Evolutionary conservation across 495 filamentous ascomycete species (phyloP), one percentile per base, ranked within the genome.

Genomic region (Sabuloglossum arenarium): DNA sequence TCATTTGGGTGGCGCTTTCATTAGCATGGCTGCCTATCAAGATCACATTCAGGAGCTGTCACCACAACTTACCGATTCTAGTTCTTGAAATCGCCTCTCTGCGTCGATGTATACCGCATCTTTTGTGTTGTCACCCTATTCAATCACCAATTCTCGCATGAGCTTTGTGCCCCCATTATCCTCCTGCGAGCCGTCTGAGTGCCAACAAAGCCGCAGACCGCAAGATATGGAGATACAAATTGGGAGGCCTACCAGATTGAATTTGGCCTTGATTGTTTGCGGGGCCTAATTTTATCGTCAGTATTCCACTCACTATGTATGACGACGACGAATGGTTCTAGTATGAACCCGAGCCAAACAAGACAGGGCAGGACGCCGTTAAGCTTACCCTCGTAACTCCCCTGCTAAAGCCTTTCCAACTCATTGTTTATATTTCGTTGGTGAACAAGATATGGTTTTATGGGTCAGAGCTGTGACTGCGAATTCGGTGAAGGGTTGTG

Each of bases 321-420:
- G 39, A 43, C 39, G 39, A 43, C n/a, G 39, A 21, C 34, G n/a
- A 37, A 37, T 37, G 11, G 34, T 43, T n/a, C n/a, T 21, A n/a
- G 6, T 3, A 19, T 43, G 16, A 23, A 23, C 16, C 4, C 10
- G 39, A 10, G 39, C 19, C 39, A 21, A 10, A 12, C 9, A 21
- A 10, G 39, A 23, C 34, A 39, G 34, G 34, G 30, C 30, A 12
- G 34, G n/a, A 43, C 39, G 10, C 21, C 39, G 21, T 43, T 43
- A 14, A 30, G 27, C 82, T 64, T 71, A 87, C 85, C 62, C 91
- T 78, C 52, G 79, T 75, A 63, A 94, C 72, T 70, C 85, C 84
- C 74, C 94, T 95, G 70, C 83, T 79, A 65, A 98, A 85, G 59
- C 91, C 91, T 72, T 89, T 90, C 73, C 94, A 88, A 79, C 90